Percentiles rank a stretch among this genome's conserved stretches.
phyloP scores from a whole-genome alignment of 1,139 yeast genomes.

The Pichia kudriavzevii region DNA sequence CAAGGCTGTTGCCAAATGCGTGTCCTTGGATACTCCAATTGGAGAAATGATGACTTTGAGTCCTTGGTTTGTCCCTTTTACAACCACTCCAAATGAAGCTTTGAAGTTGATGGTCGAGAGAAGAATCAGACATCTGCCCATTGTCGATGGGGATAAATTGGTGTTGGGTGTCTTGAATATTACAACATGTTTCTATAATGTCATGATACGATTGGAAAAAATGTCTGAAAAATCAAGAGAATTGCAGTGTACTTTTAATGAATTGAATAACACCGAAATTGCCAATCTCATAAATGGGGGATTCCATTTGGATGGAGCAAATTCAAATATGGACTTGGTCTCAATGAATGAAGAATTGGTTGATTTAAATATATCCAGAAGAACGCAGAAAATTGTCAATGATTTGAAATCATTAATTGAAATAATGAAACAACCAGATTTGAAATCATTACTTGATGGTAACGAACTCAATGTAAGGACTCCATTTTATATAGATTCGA shows the following conservation, averaged over 20 bases:
- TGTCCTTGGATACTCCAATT: conserved; percentile 24
- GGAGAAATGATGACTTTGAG: conserved; percentile 31
- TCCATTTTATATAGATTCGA: conserved; percentile 30
- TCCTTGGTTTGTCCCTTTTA: conserved; percentile 29
- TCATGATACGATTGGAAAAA: conserved; percentile 33
- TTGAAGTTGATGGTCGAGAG: conserved; percentile 32
- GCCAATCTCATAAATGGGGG: conserved; percentile 17
- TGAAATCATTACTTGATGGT: conserved; percentile 26
- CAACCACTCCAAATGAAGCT: conserved; percentile 33
- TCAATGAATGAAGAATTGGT: conserved; percentile 18
- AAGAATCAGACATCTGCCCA: conserved; percentile 34
- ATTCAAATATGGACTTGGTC: conserved; percentile 13
- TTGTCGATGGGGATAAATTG: conserved; percentile 27
- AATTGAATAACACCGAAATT: conserved; percentile 19
- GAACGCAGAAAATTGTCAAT: conserved; percentile 24
- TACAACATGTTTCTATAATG: conserved; percentile 37
- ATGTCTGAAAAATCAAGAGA: conserved; percentile 30
- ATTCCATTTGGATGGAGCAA: background rate
- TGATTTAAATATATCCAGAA: conserved; percentile 20
- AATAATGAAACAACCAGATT: conserved; percentile 33
- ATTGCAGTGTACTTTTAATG: conserved; percentile 30
- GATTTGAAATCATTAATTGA: conserved; percentile 30
- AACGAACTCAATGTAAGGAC: conserved; percentile 21
- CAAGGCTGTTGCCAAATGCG: conserved; percentile 29
- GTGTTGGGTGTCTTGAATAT: conserved; percentile 35